phyloP scores from a whole-genome alignment of 768 basidiomycete species.

The Tubosaeta brunneosetosa region DNA sequence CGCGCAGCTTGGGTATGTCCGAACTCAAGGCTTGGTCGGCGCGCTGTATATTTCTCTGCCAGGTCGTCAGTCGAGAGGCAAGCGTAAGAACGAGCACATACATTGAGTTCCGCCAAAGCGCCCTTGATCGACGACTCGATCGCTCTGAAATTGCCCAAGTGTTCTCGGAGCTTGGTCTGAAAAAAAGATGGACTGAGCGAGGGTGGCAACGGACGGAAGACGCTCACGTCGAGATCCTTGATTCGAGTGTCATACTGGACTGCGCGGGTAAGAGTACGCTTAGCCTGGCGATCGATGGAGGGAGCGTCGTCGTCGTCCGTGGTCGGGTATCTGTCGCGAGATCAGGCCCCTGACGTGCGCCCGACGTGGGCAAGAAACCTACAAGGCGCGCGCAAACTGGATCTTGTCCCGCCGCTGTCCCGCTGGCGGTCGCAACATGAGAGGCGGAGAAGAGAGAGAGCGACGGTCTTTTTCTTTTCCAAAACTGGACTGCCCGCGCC shows the following conservation, averaged over 20 bases:
- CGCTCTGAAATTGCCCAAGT: slow-evolving; percentile 69
- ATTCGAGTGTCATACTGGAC: slow-evolving; percentile 51
- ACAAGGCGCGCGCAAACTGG: slow-evolving; percentile 6
- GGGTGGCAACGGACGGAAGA: background rate
- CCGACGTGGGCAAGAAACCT: background rate
- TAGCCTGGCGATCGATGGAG: slow-evolving; percentile 41
- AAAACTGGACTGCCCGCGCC: background rate
- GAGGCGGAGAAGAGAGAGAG: background rate
- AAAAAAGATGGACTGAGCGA: background rate
- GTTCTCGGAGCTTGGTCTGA: slow-evolving; percentile 62
- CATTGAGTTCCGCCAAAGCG: slow-evolving; percentile 57
- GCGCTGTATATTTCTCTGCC: slow-evolving; percentile 53
- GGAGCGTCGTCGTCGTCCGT: slow-evolving; percentile 5
- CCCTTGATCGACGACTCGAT: slow-evolving; percentile 68
- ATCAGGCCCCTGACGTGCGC: slow-evolving; percentile 12
- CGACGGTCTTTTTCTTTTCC: background rate
- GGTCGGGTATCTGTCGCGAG: slow-evolving; percentile 4
- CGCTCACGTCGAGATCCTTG: slow-evolving; percentile 55
- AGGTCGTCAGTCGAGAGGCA: background rate
- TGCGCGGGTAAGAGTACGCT: slow-evolving; percentile 43
- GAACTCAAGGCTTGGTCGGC: slow-evolving; percentile 53
- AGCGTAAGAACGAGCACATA: slow-evolving; percentile 24
- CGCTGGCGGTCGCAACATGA: slow-evolving; percentile 1
- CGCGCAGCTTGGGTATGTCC: slow-evolving; percentile 59
- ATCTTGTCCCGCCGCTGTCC: slow-evolving; percentile 1